Evolutionary conservation across 768 basidiomycete genomes (phyloP), one percentile per base, ranked within the genome.

Genomic region (Phaffia australis): DNA sequence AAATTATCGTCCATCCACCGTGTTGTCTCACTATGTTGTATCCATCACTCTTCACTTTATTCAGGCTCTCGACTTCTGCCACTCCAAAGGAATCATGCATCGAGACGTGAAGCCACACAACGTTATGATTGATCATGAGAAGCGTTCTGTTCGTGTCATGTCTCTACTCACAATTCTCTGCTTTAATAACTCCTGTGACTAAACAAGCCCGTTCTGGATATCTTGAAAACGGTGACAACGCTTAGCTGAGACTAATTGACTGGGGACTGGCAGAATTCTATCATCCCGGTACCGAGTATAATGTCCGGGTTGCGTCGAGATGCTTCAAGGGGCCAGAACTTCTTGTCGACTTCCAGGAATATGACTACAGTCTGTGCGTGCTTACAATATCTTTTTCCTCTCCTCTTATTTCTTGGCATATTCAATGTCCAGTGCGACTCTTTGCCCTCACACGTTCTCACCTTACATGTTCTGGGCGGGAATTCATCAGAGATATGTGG

Each of bases 191-290:
- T 4, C 11, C 35, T 42, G 35, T 5, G 11, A 11, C 35, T 42
- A 11, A 42, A 42, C 11, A 4, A 42, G 35, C 35, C 11, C 11
- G 35, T 42, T 42, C 35, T 11, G 6, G 35, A 11, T 27, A 18
- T 21, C 50, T 35, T 42, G 7, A 42, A 42, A 4, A 42, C 11
- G 35, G 4, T 11, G 30, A 29, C 66, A 11, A 69, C 63, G 56
- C 57, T 70, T 14, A 68, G 63, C 48, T 72, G 32, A 50, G 69
- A 21, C 60, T 72, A 60, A 71, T 71, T 48, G 71, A 72, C 32
- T 72, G 71, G 71, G 71, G 71, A 0, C 50, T 72, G 1, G 71
- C 71, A 0, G 71, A 72, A 50, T 72, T 72, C 32, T 72, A 72
- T 60, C 69, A 69, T 48, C 70, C 71, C 0, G 62, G 62, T 1